Evolutionary conservation across 371 early-diverging fungal genomes (phyloP), one percentile per base, ranked within the genome.

Genomic region (Gilbertella persicaria): DNA sequence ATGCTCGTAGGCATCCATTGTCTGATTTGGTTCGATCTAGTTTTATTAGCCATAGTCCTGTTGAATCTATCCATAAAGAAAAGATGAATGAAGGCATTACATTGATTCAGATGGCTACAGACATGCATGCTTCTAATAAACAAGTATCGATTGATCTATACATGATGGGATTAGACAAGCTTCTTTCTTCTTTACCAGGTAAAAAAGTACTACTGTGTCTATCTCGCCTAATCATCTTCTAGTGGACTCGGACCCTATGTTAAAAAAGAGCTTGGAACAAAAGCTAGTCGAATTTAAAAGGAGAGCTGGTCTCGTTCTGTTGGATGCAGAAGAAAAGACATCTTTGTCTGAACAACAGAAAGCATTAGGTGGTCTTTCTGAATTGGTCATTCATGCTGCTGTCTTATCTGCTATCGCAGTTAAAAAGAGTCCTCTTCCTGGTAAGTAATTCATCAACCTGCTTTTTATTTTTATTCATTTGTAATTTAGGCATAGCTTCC

Each of bases 391-490:
- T 53, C 73, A 78, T 16, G 71, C 82, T 2, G 81, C 84, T 0
- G 78, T 84, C 13, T 50, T 65, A 19, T 59, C 73, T 25, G 86
- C 86, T 7, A 71, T 86, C 19, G 79, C 81, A 4, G 53, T 86
- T 10, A 86, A 86, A 55, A 79, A 78, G 39, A 83, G 83, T 5
- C 81, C 82, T 14, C 71, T 86, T 41, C 86, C 86, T 49, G 55
- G 74, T 67, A 62, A 48, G 48, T 17, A 41, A n/a, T 14, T 28
- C 23, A 20, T 5, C 33, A 10, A 42, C 19, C 8, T 14, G 16
- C 6, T 16, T 7, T 30, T 1, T 40, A 37, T 39, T 12, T 39
- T 13, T 35, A 40, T 25, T 10, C 10, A 4, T 42, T 16, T 12
- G 17, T n/a, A n/a, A n/a, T n/a, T n/a, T 50, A 60, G 61, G 42